Base-by-base conservation (phyloP, 352 stramenopile genomes). In the Phytophthora lateralis region DNA sequence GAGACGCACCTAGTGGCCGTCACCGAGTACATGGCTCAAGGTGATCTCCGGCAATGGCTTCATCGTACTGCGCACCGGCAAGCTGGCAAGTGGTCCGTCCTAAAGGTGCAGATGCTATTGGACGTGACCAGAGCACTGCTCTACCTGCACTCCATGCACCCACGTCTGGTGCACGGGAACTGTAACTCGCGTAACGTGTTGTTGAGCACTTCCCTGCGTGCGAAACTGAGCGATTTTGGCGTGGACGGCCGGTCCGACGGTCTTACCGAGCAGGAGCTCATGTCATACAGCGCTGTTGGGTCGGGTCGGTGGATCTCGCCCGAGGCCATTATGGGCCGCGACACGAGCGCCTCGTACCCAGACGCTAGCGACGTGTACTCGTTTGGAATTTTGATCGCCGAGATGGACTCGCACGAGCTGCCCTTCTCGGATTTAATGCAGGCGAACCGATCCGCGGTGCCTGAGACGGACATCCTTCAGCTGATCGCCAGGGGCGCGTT, bases 391-490 rank as follows among this genome's bases (percentile, higher is more conserved):
- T 47, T 90, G 42, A 84, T 90, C 32, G 76, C 82, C 15, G 81
- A 90, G 54, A 74, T 90, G 66, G 80, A 90, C 34, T 86, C 81
- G 18, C 81, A 90, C 50, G 74, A 85, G 55, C 66, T 91, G 37
- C 81, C 81, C 10, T 91, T 91, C 46, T 80, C 79, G 8, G 76
- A 90, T 49, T 60, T 88, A n/a, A 87, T 87, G 78, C 67, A 81
- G 51, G 75, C 78, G 4, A 84, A 88, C 39, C 66, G 65, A 7
- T 72, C 76, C 12, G 74, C 78, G 37, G 63, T 88, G 17, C 75
- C 75, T 0, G 81, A 89, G 60, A 79, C 76, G 14, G 76, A 88
- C 50, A 79, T 91, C 30, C 55, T 89, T 39, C 77, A 89, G 57
- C 55, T 85, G n/a, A 89, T 93, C 59, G 77, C 78, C 4, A 80